A percentile compares a stretch with the other conserved stretches of the same genome.
phyloP scores from a whole-genome alignment of 23 red algal species.

The Gracilaria domingensis region DNA sequence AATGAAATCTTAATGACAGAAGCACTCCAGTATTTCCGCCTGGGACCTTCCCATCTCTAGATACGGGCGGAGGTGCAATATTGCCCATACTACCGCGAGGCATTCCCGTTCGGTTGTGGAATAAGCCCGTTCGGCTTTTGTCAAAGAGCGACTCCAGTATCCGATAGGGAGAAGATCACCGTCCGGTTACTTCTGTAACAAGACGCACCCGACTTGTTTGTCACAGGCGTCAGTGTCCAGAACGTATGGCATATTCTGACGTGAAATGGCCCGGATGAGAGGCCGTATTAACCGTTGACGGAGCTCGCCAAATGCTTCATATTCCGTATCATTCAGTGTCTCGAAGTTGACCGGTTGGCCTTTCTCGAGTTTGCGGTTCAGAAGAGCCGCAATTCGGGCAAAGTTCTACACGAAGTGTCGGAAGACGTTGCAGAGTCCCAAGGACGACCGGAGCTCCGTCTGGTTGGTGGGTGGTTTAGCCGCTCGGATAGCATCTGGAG shows the following conservation, averaged over 20 bases:
- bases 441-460: constrained; percentile 14
- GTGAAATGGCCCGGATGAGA: neutral
- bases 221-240: neutral
- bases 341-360: constrained; percentile 11
- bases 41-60: constrained; percentile 11
- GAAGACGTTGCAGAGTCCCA: constrained; percentile 40
- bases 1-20: too few relatives aligned
- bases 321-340: neutral
- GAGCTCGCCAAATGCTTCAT: neutral
- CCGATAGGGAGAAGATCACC: constrained; percentile 17
- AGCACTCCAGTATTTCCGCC: too few relatives aligned
- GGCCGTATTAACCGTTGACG: neutral
- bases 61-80: constrained; percentile 25
- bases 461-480: neutral
- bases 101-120: constrained; percentile 13
- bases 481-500: neutral
- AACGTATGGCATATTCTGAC: neutral
- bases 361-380: constrained; percentile 12
- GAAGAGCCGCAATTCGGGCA: neutral
- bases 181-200: constrained; percentile 32
- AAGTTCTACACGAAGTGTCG: constrained; percentile 30
- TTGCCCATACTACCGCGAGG: constrained; percentile 39
- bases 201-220: too few relatives aligned
- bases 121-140: constrained; percentile 16
- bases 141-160: constrained; percentile 16